Evolutionary conservation across 2,329 filamentous ascomycete species (phyloP), one percentile per base, ranked within the genome.

Genomic region (Exophiala dermatitidis): DNA sequence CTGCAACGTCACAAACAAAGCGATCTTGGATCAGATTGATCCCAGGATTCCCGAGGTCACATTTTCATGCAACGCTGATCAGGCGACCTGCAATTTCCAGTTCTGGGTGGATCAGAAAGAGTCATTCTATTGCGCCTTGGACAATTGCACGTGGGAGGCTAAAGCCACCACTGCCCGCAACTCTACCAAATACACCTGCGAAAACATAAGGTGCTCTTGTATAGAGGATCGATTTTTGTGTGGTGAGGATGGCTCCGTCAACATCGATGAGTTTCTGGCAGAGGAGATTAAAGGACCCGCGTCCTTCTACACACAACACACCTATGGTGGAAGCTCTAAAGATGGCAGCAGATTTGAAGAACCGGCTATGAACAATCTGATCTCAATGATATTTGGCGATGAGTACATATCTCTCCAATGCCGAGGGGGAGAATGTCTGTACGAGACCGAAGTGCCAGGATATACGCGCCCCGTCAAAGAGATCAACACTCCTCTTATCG

Each of bases 401-500:
- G 78, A 84, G 49, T 95, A 86, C 67, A 98, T 98, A 64, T 80
- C 85, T 46, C 74, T 98, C 42, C 78, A 82, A 29, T 98, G 93
- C 65, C 77, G 83, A 56, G 81, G 90, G 28, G 93, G 93, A 55
- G 93, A 98, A 72, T 98, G 93, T 74, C 74, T 98, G 33, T 90
- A 96, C 70, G 82, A 86, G 67, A 95, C 90, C 4, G 87, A 97
- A 64, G 84, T 97, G 4, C 93, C 93, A 10, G 93, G 94, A 12
- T 98, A 95, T 66, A 78, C 86, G 61, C 80, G 86, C 19, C 90
- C 91, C 0, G 80, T 96, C 56, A 95, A 96, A 73, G 85, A 85
- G 67, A 97, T 98, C 72, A 98, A 98, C 69, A 97, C 91, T 0
- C 93, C 91, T 2, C 77, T 98, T 46, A 98, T 98, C 62, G 91